Base-by-base conservation (phyloP, 108 stramenopile species). In the Aurantiochytrium sp. region DNA sequence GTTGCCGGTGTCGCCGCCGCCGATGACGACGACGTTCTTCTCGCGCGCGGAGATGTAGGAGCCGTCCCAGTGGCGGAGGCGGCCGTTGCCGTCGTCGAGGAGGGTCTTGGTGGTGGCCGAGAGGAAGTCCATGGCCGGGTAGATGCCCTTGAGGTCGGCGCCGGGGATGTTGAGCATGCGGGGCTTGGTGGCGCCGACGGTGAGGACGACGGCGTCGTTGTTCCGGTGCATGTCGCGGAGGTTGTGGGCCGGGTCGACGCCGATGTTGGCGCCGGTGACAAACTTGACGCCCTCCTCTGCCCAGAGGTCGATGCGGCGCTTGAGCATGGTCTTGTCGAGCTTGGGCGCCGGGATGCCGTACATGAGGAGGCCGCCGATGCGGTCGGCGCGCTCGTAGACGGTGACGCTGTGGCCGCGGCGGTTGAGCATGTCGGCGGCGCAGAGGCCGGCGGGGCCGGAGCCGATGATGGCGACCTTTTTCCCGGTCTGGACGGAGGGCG, bases 311-410 rank as follows among this genome's bases (percentile, higher is more conserved):
- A 97, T 95, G 55, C 97, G 94, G 69, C 97, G 95, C 88, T 96
- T 94, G 32, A 98, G 96, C 12, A 95, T 97, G 55, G 96, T 96
- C 95, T 98, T 97, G 89, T 97, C 97, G 53, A 98, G 93, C 91
- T 98, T 98, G 97, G 97, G 97, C 94, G 97, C 97, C 30, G 97
- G 97, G 88, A 98, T 98, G 53, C 97, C 97, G 89, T 97, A 98
- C 96, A 97, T 98, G 87, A 98, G 93, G 31, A 98, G 91, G 27
- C 97, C 97, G 34, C 97, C 97, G 85, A 97, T 89, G 68, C 97
- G 95, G 92, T 98, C 97, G 55, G 95, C 95, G 32, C 97, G 95
- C 69, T 92, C 92, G 89, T 95, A 98, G 4, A 97, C 97, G 30
- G 97, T 97, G 22, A 97, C 97, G 90, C 96, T 97, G 92, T 98